Evolutionary conservation across 129 eudicot genomes (phyloP).

Genomic region (Logfia minima): DNA sequence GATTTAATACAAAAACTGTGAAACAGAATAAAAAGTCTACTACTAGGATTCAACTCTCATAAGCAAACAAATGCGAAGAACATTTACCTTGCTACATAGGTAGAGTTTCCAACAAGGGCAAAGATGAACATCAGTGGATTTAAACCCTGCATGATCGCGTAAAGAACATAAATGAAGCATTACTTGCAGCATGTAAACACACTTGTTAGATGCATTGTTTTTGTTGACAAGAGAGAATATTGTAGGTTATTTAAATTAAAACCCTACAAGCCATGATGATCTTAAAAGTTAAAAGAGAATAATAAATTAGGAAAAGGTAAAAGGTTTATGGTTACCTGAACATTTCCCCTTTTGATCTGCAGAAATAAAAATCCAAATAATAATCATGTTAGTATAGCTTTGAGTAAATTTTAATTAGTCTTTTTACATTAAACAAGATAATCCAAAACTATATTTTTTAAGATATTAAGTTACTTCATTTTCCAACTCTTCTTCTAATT

Average conservation of each 20-base stretch:
- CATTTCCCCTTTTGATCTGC: slow-evolving; percentile 79
- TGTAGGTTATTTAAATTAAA: neutral
- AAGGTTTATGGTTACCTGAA: slow-evolving; percentile 44
- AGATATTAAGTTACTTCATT: neutral
- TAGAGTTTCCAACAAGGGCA: slow-evolving; percentile 71
- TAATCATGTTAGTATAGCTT: slow-evolving; percentile 20
- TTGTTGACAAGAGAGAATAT: neutral
- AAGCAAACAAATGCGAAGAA: slow-evolving; percentile 8
- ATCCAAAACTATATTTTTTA: neutral
- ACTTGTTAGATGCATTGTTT: neutral
- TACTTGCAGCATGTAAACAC: slow-evolving; percentile 2
- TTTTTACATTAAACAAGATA: slow-evolving; percentile 1
- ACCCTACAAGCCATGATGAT: neutral
- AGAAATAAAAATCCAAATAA: slow-evolving; percentile 16
- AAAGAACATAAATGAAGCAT: neutral
- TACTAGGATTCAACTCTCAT: neutral
- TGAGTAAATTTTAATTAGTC: neutral
- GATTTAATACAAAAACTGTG: neutral
- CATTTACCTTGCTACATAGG: slow-evolving; percentile 79
- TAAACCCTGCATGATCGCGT: slow-evolving; percentile 55
- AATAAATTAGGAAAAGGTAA: neutral
- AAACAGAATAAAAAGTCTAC: neutral
- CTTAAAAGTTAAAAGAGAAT: too few species aligned
- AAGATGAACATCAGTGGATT: slow-evolving; percentile 83
- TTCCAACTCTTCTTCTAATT: neutral